Conservation (phyloP, 169 alveolate genomes). For the Plasmodium coatneyi region DNA sequence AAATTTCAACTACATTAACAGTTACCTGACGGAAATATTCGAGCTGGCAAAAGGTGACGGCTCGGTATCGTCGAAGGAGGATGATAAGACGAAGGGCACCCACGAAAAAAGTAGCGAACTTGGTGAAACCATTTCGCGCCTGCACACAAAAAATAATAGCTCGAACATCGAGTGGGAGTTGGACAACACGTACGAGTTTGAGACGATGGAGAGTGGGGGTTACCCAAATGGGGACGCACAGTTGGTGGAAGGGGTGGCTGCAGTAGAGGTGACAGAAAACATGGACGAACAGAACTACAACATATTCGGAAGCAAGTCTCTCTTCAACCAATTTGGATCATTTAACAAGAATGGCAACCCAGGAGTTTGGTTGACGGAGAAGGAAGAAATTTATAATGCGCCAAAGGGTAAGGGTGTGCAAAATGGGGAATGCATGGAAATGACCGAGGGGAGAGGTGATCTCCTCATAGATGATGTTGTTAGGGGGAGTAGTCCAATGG, state of each 20-base stretch:
- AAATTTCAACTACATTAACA: conserved; percentile 36
- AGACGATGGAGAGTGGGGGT: conserved; percentile 27
- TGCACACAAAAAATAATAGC: conserved; percentile 43
- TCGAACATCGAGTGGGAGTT: conserved; percentile 21
- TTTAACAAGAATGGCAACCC: conserved; percentile 8
- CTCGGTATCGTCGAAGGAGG: conserved; percentile 13
- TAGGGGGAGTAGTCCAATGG: not conserved
- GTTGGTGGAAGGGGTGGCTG: not conserved
- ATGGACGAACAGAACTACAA: not conserved
- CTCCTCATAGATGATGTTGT: not conserved
- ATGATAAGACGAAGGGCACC: not conserved
- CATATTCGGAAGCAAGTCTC: conserved; percentile 11
- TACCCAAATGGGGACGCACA: not conserved
- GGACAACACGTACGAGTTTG: conserved; percentile 66
- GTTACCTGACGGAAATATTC: conserved; percentile 47
- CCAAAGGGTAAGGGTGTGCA: not conserved
- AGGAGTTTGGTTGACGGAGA: not conserved
- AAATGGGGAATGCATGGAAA: not conserved
- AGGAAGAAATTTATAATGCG: conserved; percentile 1
- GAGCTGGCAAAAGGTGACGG: conserved; percentile 30
- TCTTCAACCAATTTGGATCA: conserved; percentile 17
- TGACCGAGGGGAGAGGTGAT: not conserved
- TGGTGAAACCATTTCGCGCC: not conserved
- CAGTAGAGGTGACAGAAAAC: not conserved
- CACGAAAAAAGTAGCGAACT: not conserved